Percentiles rank a stretch among this genome's conserved stretches.
Evolutionary conservation across 176 grass and related monocot species (phyloP).

Genomic region (Triticum turgidum): DNA sequence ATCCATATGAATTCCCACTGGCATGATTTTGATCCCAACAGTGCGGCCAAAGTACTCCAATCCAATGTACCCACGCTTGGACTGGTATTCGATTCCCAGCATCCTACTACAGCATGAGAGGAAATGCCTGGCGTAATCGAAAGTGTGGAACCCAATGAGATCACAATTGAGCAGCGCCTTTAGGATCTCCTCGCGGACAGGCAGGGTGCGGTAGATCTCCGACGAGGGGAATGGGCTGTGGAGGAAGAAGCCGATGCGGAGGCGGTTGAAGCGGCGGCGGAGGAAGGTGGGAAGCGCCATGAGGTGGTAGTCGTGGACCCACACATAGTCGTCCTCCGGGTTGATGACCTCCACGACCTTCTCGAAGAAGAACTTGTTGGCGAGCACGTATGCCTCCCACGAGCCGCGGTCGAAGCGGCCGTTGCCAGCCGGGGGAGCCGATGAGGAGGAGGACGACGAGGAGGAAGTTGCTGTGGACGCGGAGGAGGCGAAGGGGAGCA

Average conservation of each 20-base stretch:
- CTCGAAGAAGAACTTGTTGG: conserved; percentile 94
- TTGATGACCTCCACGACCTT: conserved; percentile 90
- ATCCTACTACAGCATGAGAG: conserved; percentile 97
- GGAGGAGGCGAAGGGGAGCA: conserved; percentile 77
- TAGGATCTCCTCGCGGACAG: conserved; percentile 95
- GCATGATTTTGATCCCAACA: conserved; percentile 98
- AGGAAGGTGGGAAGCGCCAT: conserved; percentile 99
- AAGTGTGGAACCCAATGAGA: conserved; percentile 97
- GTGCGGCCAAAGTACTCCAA: conserved; percentile 97
- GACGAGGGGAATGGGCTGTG: conserved; percentile 97
- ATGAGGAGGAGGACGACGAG: background rate
- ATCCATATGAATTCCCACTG: conserved; percentile 90
- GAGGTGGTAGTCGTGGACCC: conserved; percentile 98
- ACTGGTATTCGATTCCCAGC: conserved; percentile 96
- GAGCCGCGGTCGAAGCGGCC: conserved; percentile 77
- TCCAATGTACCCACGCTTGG: conserved; percentile 95
- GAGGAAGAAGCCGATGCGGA: conserved; percentile 98
- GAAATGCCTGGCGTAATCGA: conserved; percentile 97
- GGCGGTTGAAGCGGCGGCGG: conserved; percentile 85
- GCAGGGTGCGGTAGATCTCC: conserved; percentile 93
- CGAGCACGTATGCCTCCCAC: conserved; percentile 89
- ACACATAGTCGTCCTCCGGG: conserved; percentile 94
- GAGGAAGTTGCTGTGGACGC: background rate
- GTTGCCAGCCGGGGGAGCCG: conserved; percentile 1
- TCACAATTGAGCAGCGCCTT: conserved; percentile 94